phyloP scores from a whole-genome alignment of 129 eudicot genomes.

The Arctium lappa region DNA sequence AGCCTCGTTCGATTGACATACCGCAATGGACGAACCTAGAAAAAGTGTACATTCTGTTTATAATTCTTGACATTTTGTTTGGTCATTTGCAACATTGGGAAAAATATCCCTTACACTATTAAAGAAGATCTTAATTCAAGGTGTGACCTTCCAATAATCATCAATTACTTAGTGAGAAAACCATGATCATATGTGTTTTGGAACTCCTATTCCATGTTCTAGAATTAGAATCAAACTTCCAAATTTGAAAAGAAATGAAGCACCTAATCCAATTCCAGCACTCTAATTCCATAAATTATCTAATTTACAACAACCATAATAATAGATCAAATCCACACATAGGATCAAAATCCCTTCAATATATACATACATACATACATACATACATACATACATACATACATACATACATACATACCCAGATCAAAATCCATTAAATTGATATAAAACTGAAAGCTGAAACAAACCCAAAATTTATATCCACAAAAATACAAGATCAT shows the following conservation, averaged over 20 bases:
- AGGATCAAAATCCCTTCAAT: neutral
- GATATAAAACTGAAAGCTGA: neutral
- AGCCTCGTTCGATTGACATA: too few relatives aligned
- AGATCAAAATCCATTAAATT: neutral
- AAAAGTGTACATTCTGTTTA: too few relatives aligned
- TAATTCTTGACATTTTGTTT: neutral
- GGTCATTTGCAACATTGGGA: neutral
- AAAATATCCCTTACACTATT: too few relatives aligned
- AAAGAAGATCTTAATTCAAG: neutral
- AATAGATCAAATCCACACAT: slow-evolving; percentile 10
- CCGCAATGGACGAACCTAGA: too few relatives aligned
- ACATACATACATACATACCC: slow-evolving; percentile 1
- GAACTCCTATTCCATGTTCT: neutral
- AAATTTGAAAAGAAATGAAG: neutral
- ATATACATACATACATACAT: neutral
- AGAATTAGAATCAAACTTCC: neutral
- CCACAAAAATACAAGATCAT: slow-evolving; percentile 6
- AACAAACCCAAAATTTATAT: neutral
- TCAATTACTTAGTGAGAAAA: neutral
- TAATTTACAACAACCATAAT: slow-evolving; percentile 1
- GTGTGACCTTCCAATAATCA: neutral
- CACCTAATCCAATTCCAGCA: slow-evolving; percentile 5
- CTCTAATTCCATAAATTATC: neutral
- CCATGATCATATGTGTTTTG: neutral
- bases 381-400: neutral